Percentiles rank a stretch among this genome's conserved stretches.
Evolutionary conservation across 2,329 filamentous ascomycete species (phyloP).

Genomic region (Pestalotiopsis sp.): DNA sequence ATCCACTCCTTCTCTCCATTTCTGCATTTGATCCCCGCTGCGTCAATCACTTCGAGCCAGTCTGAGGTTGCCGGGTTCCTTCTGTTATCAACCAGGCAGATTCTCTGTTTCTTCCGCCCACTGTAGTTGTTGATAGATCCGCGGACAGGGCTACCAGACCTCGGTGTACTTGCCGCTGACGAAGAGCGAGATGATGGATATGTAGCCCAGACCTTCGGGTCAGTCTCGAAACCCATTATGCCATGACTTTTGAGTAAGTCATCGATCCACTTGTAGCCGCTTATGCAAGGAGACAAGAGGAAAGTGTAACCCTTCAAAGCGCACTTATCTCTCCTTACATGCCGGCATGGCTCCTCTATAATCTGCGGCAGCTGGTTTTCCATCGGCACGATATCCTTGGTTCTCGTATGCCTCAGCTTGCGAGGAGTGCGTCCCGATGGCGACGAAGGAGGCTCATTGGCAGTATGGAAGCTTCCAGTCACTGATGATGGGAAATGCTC

Average conservation of each 20-base stretch:
- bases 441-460: slow-evolving; percentile 21
- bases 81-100: slow-evolving; percentile 46
- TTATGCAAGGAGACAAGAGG: slow-evolving; percentile 46
- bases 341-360: slow-evolving; percentile 27
- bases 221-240: slow-evolving; percentile 34
- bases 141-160: not conserved
- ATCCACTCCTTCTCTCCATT: slow-evolving; percentile 39
- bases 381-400: not conserved
- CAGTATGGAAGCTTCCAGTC: slow-evolving; percentile 36
- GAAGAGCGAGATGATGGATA: not conserved
- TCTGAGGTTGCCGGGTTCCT: slow-evolving; percentile 31
- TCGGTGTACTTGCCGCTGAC: not conserved
- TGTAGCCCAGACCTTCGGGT: slow-evolving; percentile 39
- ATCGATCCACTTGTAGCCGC: slow-evolving; percentile 37
- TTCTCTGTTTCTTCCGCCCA: slow-evolving; percentile 22
- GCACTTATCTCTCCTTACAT: slow-evolving; percentile 40
- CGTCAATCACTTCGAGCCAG: slow-evolving; percentile 38
- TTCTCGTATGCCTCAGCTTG: not conserved
- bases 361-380: not conserved
- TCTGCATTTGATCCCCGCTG: slow-evolving; percentile 27
- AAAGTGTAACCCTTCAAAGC: slow-evolving; percentile 39
- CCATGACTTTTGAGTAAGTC: slow-evolving; percentile 47
- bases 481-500: slow-evolving; percentile 12
- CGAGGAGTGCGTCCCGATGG: slow-evolving; percentile 17
- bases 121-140: not conserved